Evolutionary conservation across 352 stramenopile genomes (phyloP).

Genomic region (Globisporangium emineosum): DNA sequence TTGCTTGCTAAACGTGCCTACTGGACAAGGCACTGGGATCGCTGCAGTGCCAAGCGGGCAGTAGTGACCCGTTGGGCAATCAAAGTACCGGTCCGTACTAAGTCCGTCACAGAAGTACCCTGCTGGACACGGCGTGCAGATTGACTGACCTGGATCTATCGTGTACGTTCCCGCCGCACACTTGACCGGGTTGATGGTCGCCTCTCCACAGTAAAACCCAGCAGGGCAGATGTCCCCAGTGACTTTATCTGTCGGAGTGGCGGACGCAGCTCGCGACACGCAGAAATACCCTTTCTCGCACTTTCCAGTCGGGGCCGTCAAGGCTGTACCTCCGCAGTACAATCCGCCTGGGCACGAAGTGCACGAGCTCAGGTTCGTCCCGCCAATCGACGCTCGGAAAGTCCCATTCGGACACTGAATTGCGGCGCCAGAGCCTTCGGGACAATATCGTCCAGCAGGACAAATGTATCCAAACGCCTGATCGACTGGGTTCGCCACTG

Average conservation of each 20-base stretch:
- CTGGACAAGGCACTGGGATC: constrained; percentile 47
- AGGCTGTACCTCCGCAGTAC: constrained; percentile 43
- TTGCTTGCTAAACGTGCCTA: constrained; percentile 60
- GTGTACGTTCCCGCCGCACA: constrained; percentile 47
- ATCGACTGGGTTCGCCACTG: constrained; percentile 50
- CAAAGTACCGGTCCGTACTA: constrained; percentile 32
- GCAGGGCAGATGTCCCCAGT: constrained; percentile 48
- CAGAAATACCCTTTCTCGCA: constrained; percentile 89
- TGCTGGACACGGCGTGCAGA: constrained; percentile 47
- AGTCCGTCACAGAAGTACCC: constrained; percentile 66
- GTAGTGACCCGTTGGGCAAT: constrained; percentile 44
- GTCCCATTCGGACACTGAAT: constrained; percentile 64
- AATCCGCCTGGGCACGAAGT: constrained; percentile 55
- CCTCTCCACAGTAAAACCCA: constrained; percentile 60
- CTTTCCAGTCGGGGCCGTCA: constrained; percentile 42
- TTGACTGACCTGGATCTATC: constrained; percentile 20
- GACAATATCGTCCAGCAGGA: constrained; percentile 72
- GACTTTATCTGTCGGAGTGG: constrained; percentile 43
- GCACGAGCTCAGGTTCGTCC: constrained; percentile 61
- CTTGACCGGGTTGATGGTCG: constrained; percentile 39
- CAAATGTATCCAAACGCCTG: constrained; percentile 57
- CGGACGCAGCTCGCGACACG: constrained; percentile 30
- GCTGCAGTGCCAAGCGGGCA: constrained; percentile 44
- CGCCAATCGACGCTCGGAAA: constrained; percentile 42
- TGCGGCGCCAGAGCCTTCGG: constrained; percentile 41